A percentile compares a stretch with the other conserved stretches of the same genome.
Evolutionary conservation across 2,329 filamentous ascomycete genomes (phyloP).

Genomic region (Helicocarpus griseus): DNA sequence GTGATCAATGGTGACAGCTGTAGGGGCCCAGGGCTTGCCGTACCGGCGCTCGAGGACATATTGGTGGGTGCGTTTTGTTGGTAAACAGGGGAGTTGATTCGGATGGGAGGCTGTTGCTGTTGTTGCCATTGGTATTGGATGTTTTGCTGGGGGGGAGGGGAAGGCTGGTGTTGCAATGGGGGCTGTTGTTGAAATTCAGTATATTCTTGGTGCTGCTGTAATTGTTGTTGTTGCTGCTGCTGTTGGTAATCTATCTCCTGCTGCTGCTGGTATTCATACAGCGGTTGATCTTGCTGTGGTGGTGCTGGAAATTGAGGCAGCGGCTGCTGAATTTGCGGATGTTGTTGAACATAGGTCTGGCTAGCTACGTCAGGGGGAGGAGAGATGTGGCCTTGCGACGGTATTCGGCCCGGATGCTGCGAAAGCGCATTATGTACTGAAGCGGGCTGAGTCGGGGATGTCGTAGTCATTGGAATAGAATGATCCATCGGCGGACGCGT

Average conservation of each 20-base stretch:
- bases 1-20: background rate
- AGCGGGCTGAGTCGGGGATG: background rate
- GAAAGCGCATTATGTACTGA: background rate
- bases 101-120: background rate
- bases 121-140: background rate
- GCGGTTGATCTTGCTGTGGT: background rate
- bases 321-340: background rate
- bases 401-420: background rate
- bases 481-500: background rate
- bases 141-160: background rate
- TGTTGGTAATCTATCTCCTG: background rate
- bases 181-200: background rate
- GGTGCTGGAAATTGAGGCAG: background rate
- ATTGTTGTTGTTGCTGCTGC: background rate
- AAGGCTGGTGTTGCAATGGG: background rate
- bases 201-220: background rate
- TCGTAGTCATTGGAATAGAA: background rate
- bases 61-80: background rate
- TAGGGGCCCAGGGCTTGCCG: background rate
- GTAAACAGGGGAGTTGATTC: background rate
- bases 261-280: background rate
- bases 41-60: too few species aligned
- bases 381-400: background rate
- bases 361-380: background rate
- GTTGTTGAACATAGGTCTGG: background rate